Percentiles rank a stretch among this genome's conserved stretches.
These are phyloP conservation scores for Aspergillus saccharolyticus DNA, from an alignment of 495 filamentous ascomycete species.

Conservation along the genomic window DNA sequence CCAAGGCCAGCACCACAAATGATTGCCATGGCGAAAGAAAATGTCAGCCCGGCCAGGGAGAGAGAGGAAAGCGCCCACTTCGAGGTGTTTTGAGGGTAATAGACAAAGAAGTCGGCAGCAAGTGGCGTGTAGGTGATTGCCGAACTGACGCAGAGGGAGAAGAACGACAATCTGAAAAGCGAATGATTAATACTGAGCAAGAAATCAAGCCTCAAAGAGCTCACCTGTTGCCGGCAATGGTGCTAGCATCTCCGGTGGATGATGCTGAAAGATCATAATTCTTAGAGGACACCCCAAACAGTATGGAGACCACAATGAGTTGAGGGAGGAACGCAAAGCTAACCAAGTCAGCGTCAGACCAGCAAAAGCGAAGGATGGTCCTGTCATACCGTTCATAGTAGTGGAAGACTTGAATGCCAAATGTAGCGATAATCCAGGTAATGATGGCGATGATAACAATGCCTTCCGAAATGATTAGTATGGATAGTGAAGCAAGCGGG, in stretches of 20 bases:
- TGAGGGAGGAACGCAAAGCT: constrained; percentile 68
- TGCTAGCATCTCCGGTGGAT: constrained; percentile 46
- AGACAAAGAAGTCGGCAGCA: constrained; percentile 63
- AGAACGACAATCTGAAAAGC: constrained; percentile 53
- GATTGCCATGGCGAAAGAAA: constrained; percentile 58
- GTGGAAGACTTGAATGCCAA: constrained; percentile 69
- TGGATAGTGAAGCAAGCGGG: background rate
- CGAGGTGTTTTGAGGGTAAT: constrained; percentile 54
- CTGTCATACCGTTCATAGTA: constrained; percentile 60
- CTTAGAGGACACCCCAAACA: constrained; percentile 60
- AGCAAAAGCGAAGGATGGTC: background rate
- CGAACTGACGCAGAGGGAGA: constrained; percentile 59
- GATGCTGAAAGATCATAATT: constrained; percentile 55
- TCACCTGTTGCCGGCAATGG: constrained; percentile 52
- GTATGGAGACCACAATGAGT: constrained; percentile 57
- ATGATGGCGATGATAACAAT: constrained; percentile 66
- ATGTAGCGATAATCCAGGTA: constrained; percentile 62
- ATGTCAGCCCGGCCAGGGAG: constrained; percentile 43
- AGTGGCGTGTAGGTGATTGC: constrained; percentile 59
- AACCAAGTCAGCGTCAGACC: constrained; percentile 4
- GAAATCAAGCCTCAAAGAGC: background rate
- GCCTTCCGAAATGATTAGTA: constrained; percentile 31
- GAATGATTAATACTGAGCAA: background rate
- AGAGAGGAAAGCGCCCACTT: constrained; percentile 30
- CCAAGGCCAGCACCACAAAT: constrained; percentile 64